A percentile compares a stretch with the other conserved stretches of the same genome.
These are phyloP conservation scores for Paramecium caudatum DNA, from an alignment of 73 alveolate genomes.

Conservation along the genomic window DNA sequence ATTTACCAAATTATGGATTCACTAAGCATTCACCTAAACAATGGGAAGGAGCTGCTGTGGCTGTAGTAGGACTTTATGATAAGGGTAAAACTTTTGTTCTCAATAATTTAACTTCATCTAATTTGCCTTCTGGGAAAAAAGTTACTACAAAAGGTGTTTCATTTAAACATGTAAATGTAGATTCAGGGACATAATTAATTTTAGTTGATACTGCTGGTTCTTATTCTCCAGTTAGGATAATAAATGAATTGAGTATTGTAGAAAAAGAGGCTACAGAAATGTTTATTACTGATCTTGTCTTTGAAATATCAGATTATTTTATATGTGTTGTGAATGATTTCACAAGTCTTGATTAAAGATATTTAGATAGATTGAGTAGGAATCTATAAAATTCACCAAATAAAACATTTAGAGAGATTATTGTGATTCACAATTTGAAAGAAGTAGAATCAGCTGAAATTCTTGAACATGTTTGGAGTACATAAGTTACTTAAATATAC, in stretches of 20 bases:
- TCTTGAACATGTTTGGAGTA: conserved; percentile 73
- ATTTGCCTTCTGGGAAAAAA: conserved; percentile 78
- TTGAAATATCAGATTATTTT: conserved; percentile 77
- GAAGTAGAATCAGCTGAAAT: conserved; percentile 76
- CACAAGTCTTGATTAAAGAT: conserved; percentile 77
- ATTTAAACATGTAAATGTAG: conserved; percentile 76
- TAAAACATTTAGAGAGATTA: conserved; percentile 76
- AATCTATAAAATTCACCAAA: conserved; percentile 67
- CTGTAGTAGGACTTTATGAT: conserved; percentile 79
- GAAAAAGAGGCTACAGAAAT: conserved; percentile 78
- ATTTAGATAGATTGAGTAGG: conserved; percentile 74
- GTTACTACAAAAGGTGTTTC: conserved; percentile 77
- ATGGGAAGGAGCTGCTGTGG: conserved; percentile 76
- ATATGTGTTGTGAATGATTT: conserved; percentile 80
- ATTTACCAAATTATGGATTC: conserved; percentile 68
- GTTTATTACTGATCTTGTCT: conserved; percentile 70
- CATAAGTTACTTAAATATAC: conserved; percentile 70
- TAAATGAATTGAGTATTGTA: conserved; percentile 63
- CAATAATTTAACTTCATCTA: conserved; percentile 65
- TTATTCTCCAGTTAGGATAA: conserved; percentile 74
- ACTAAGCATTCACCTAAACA: neutral
- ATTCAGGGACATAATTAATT: conserved; percentile 73
- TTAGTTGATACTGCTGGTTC: conserved; percentile 81
- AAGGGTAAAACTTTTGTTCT: conserved; percentile 81
- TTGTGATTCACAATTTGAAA: conserved; percentile 78